Conservation (phyloP, 768 basidiomycete genomes). For the Boletus coccyginus region DNA sequence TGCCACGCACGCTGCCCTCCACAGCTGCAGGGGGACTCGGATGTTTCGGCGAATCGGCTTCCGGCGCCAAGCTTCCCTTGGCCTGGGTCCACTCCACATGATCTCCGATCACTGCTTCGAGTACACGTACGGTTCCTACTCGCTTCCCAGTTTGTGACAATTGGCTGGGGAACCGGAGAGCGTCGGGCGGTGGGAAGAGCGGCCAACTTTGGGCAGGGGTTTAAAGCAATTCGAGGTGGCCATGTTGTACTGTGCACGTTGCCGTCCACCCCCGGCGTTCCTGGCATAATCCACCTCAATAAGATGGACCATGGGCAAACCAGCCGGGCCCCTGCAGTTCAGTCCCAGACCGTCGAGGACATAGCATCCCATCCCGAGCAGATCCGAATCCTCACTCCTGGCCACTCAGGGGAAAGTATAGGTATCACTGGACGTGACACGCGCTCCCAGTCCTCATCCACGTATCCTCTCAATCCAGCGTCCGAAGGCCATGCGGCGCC, state of each 20-base stretch:
- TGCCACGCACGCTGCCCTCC: too few species aligned
- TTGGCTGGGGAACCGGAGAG: neutral
- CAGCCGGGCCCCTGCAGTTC: neutral
- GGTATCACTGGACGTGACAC: neutral
- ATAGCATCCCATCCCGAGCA: conserved; percentile 1
- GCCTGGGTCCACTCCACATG: too few species aligned
- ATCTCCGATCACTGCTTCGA: too few species aligned
- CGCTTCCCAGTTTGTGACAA: too few species aligned
- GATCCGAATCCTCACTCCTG: neutral
- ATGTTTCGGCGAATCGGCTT: too few species aligned
- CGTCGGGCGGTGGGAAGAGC: neutral
- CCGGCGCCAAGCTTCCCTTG: too few species aligned
- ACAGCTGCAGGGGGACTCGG: too few species aligned
- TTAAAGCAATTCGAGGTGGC: conserved; percentile 3
- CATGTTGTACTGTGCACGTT: neutral
- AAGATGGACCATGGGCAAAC: conserved; percentile 17
- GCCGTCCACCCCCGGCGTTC: neutral
- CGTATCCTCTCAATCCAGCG: conserved; percentile 2
- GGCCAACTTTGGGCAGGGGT: neutral
- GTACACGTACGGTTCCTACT: too few species aligned
- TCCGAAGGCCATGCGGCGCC: conserved; percentile 3
- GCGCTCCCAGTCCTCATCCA: neutral
- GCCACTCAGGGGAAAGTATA: neutral
- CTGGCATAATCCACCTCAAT: neutral
- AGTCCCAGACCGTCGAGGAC: neutral